Base-by-base conservation (phyloP, 2,329 filamentous ascomycete genomes). In the Scedosporium aurantiacum region DNA sequence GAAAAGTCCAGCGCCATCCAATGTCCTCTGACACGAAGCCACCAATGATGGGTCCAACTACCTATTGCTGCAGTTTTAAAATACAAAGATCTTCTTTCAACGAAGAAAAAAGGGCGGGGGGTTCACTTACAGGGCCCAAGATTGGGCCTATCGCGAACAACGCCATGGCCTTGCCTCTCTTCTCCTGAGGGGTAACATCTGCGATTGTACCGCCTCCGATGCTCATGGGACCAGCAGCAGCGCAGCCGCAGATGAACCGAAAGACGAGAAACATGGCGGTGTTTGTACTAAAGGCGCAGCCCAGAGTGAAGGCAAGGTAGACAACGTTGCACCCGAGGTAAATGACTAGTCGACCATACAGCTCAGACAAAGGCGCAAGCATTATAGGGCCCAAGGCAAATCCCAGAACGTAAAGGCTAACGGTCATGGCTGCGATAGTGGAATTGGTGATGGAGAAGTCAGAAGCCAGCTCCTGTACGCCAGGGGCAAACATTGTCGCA, bases 201-300 rank as follows among this genome's bases (percentile, higher is more conserved):
- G 83, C 82, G 37, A 90, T 84, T 2, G 82, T 82, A 25, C 85
- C 85, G 43, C 83, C 83, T 5, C 85, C 87, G 65, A 86, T 85
- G 0, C 85, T 86, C 8, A 89, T 70, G 0, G 84, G 81, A 28
- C 79, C 79, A 3, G 80, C 80, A 28, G 86, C 87, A 55, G 85
- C 85, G n/a, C 82, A 71, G 5, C 87, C 88, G 2, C 80, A 78
- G 1, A 88, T 65, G 64, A 88, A 80, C 1, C 85, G 80, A 66
- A 87, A 85, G 4, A 73, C 76, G 59, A 86, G 78, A 41, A 87
- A 74, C 57, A 78, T 70, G 18, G 70, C 73, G 16, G 82, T 68
- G n/a, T 72, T 75, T 0, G 77, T 76, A 1, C 80, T 76, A 27
- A 81, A 68, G 0, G 82, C 82, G 67, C 80, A 80, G 6, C 72